phyloP scores from a whole-genome alignment of 2,329 filamentous ascomycete species.

The Pseudopithomyces chartarum region DNA sequence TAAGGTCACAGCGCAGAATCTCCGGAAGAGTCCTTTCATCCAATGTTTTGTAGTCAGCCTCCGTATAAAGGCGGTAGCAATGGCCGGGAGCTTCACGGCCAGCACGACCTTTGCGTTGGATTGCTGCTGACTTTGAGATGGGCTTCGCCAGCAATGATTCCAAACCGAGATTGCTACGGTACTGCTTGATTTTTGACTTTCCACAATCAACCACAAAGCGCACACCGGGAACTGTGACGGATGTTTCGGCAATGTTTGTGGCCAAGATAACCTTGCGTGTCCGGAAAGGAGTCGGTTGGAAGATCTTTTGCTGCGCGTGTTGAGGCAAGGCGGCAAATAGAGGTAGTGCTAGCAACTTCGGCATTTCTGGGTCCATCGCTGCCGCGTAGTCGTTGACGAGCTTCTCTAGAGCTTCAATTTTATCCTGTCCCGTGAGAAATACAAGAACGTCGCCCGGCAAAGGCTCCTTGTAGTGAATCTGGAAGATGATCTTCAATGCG shows the following conservation, averaged over 20 bases:
- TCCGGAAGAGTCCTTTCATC: constrained; percentile 81
- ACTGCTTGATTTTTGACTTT: constrained; percentile 94
- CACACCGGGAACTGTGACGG: constrained; percentile 92
- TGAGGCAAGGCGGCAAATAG: constrained; percentile 91
- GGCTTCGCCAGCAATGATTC: constrained; percentile 89
- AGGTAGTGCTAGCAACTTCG: constrained; percentile 73
- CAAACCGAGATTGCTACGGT: constrained; percentile 79
- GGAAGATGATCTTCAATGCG: constrained; percentile 79
- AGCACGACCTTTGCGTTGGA: constrained; percentile 88
- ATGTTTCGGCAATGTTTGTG: constrained; percentile 99
- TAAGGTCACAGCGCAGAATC: constrained; percentile 86
- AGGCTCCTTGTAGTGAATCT: constrained; percentile 84
- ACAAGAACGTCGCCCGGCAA: constrained; percentile 93
- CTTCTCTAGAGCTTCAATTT: constrained; percentile 81
- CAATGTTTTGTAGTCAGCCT: constrained; percentile 72
- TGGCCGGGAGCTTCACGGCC: constrained; percentile 90
- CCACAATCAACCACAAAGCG: constrained; percentile 90
- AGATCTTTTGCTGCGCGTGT: constrained; percentile 83
- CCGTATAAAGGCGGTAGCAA: constrained; percentile 87
- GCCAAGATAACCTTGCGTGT: constrained; percentile 90
- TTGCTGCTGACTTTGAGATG: constrained; percentile 90
- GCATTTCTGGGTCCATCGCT: constrained; percentile 74
- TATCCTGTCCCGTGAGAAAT: constrained; percentile 91
- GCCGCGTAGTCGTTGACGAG: constrained; percentile 80
- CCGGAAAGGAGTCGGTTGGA: constrained; percentile 72